Evolutionary conservation across 2,329 filamentous ascomycete genomes (phyloP).

Genomic region (Fusarium compactum): DNA sequence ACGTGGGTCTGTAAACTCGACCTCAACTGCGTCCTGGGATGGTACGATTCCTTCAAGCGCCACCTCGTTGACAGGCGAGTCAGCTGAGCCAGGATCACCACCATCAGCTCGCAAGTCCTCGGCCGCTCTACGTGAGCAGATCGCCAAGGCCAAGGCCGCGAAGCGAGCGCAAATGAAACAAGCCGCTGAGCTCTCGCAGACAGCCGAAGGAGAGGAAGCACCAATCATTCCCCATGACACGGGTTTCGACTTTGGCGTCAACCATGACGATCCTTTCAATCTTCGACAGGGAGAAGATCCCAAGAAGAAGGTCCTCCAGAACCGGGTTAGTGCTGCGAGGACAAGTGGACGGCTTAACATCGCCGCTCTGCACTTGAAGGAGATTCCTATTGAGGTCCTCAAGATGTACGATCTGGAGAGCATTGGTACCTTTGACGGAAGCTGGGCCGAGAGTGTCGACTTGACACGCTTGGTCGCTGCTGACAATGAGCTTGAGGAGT

Average conservation of each 20-base stretch:
- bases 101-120: slow-evolving; percentile 74
- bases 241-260: slow-evolving; percentile 63
- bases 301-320: slow-evolving; percentile 75
- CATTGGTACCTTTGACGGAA: slow-evolving; percentile 70
- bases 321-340: slow-evolving; percentile 78
- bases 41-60: slow-evolving; percentile 47
- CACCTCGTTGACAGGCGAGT: slow-evolving; percentile 21
- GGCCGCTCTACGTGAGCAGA: slow-evolving; percentile 84
- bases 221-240: slow-evolving; percentile 61
- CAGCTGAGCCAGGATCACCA: slow-evolving; percentile 35
- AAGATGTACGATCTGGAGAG: slow-evolving; percentile 89
- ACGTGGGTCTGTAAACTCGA: slow-evolving; percentile 34
- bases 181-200: slow-evolving; percentile 36
- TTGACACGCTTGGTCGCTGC: slow-evolving; percentile 85
- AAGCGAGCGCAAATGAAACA: slow-evolving; percentile 67
- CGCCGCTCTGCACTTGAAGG: slow-evolving; percentile 81
- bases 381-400: slow-evolving; percentile 85
- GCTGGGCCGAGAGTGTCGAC: slow-evolving; percentile 94
- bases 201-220: slow-evolving; percentile 33
- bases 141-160: slow-evolving; percentile 91
- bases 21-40: slow-evolving; percentile 46
- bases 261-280: slow-evolving; percentile 76
- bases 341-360: slow-evolving; percentile 88
- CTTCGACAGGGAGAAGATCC: slow-evolving; percentile 68
- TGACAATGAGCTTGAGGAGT: slow-evolving; percentile 84